Evolutionary conservation across 208 protist genomes (phyloP), one percentile per base, ranked within the genome.

Genomic region (Leishmania guyanensis): DNA sequence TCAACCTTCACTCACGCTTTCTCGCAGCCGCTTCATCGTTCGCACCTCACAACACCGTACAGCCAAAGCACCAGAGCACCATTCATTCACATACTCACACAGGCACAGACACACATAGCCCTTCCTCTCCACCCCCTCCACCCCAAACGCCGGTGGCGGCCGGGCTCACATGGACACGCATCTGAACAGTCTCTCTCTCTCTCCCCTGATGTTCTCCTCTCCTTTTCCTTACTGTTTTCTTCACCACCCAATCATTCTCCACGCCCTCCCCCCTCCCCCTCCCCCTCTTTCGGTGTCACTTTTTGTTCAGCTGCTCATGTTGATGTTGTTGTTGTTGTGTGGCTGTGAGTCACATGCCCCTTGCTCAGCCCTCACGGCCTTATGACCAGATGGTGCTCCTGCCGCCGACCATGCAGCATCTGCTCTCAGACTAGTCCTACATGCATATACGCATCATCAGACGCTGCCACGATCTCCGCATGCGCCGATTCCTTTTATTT

Each of bases 51-150:
- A 10, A 3, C 68, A 33, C 14, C 22, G 14, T 20, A 33, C 46
- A 73, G 46, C 46, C 46, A 73, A 73, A 54, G 20, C 10, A 22
- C 46, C 14, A 17, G 46, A 3, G 10, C 46, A 14, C 29, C 5
- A 73, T 29, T 14, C 26, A 51, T 33, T 17, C 48, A 76, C 72
- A 62, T n/a, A 60, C 50, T 48, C 72, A 76, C 48, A 76, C 26
- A 50, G 16, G 22, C 53, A 58, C 70, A 43, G 33, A 43, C 72
- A 48, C 53, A 76, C 51, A 29, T 43, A 43, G 51, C 53, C 29
- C 51, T 14, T 16, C 72, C 48, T 43, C 53, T 62, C 48, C 48
- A 46, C n/a, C 17, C 72, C 22, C 43, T 46, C 43, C 43, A 46
- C 43, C 43, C 43, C 12, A 1, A 39, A 14, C 72, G 62, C 53